Evolutionary conservation across 495 filamentous ascomycete genomes (phyloP), one percentile per base, ranked within the genome.

Genomic region (Aspergillus kassunensis): DNA sequence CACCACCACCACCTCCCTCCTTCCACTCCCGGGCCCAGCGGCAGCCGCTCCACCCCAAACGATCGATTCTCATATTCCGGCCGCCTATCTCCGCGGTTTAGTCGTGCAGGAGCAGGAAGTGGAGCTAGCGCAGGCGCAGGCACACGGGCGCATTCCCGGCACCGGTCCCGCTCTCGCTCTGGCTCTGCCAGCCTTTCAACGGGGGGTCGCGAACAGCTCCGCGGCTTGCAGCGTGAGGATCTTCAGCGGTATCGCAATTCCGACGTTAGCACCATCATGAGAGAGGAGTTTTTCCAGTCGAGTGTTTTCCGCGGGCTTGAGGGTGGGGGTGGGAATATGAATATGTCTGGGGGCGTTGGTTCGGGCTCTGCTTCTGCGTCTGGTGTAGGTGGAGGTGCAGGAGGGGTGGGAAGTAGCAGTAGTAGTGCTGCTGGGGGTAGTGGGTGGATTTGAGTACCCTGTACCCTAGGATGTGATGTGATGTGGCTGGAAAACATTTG

Each of bases 221-320:
- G 65, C 33, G 66, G 71, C 20, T 51, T 74, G 20, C 63, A 67
- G 9, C 66, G 71, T 7, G 69, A 72, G 37, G 69, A 71, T 27
- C 45, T 69, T 52, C 57, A 60, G 25, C 71, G 63, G 43, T 74
- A 72, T 46, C 69, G 69, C 29, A 71, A 71, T 46, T 70, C 71
- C 35, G 71, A 74, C 56, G 59, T 74, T 27, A 74, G 68, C 53
- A 52, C 56, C n/a, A 68, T 69, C 50, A 68, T 70, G 66, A 54
- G 68, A 39, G 69, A 74, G 3, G 71, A 72, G 25, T 72, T 72
- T 49, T 36, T 71, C 5, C 58, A 64, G 27, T 66, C 69, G 42
- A 65, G 58, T 41, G 51, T 62, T 27, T 59, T 40, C 48, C 35
- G 54, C 10, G 53, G 53, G 3, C 33, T 57, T 7, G 60, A 59